Conservation (phyloP, 768 basidiomycete species). For the Fomitopsis serialis region DNA sequence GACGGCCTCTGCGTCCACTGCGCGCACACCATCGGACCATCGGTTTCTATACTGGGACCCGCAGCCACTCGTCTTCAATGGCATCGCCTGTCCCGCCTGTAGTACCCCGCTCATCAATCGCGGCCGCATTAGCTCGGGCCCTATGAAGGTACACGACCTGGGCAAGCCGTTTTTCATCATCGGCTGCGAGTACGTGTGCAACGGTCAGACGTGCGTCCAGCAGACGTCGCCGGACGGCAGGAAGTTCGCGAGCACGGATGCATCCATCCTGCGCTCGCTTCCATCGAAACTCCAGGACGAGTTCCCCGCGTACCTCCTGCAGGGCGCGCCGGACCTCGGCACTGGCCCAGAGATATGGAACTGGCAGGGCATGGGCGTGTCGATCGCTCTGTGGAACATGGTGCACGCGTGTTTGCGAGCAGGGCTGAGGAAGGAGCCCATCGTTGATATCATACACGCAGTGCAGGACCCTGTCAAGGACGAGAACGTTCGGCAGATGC, state of each 20-base stretch:
- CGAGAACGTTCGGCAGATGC: conserved; percentile 7
- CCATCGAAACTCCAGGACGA: conserved; percentile 67
- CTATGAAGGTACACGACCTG: conserved; percentile 76
- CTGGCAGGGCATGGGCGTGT: conserved; percentile 74
- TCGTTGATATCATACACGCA: conserved; percentile 50
- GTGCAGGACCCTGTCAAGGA: conserved; percentile 50
- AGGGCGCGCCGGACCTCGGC: conserved; percentile 51
- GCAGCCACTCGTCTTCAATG: conserved; percentile 76
- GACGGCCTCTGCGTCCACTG: conserved; percentile 64
- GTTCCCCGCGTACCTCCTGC: conserved; percentile 61
- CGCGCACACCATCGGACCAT: conserved; percentile 67
- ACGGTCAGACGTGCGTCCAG: conserved; percentile 39
- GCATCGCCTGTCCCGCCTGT: conserved; percentile 70
- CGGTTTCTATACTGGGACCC: conserved; percentile 88
- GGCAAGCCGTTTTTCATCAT: conserved; percentile 79
- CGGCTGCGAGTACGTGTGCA: conserved; percentile 76
- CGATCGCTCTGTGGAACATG: conserved; percentile 67
- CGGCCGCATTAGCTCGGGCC: conserved; percentile 69
- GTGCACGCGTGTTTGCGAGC: conserved; percentile 52
- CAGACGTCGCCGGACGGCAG: conserved; percentile 47
- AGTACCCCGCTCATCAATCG: conserved; percentile 53
- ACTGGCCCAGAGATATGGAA: conserved; percentile 62
- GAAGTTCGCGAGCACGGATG: conserved; percentile 67
- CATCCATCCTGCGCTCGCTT: conserved; percentile 63
- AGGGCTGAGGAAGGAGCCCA: conserved; percentile 57